Conservation (phyloP, 768 basidiomycete species). For the Amanita pallidorosea region DNA sequence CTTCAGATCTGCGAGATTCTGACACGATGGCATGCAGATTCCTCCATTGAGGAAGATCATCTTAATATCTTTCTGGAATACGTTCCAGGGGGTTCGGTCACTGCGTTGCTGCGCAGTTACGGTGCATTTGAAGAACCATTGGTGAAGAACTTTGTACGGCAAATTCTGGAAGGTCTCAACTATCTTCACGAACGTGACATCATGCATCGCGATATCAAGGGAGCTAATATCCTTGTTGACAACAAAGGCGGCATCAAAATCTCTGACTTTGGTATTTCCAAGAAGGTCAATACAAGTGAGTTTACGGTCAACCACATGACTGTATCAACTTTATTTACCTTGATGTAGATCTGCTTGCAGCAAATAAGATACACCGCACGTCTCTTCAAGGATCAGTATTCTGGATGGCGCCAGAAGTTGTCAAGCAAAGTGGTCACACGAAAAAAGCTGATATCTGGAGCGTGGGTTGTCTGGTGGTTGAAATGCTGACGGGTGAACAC, state of each 20-base stretch:
- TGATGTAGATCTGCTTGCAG: slow-evolving; percentile 32
- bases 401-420: slow-evolving; percentile 99
- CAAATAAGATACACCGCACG: slow-evolving; percentile 73
- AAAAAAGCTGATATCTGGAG: slow-evolving; percentile 95
- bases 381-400: slow-evolving; percentile 97
- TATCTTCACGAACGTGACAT: slow-evolving; percentile 92
- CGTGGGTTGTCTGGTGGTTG: slow-evolving; percentile 88
- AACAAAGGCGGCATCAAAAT: slow-evolving; percentile 98
- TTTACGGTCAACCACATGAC: slow-evolving; percentile 11
- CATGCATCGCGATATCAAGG: slow-evolving; percentile 98
- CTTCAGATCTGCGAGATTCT: not conserved
- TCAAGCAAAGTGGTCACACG: slow-evolving; percentile 90
- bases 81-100: slow-evolving; percentile 91
- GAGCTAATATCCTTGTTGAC: slow-evolving; percentile 95
- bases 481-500: slow-evolving; percentile 95
- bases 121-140: slow-evolving; percentile 92
- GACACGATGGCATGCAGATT: slow-evolving; percentile 45
- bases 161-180: slow-evolving; percentile 80
- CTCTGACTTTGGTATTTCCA: slow-evolving; percentile 94
- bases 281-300: slow-evolving; percentile 94
- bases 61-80: slow-evolving; percentile 98
- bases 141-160: slow-evolving; percentile 86
- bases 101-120: slow-evolving; percentile 80
- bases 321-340: not conserved
- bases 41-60: slow-evolving; percentile 81